Base-by-base conservation (phyloP, 495 filamentous ascomycete genomes). In the Chlorociboria aeruginascens region DNA sequence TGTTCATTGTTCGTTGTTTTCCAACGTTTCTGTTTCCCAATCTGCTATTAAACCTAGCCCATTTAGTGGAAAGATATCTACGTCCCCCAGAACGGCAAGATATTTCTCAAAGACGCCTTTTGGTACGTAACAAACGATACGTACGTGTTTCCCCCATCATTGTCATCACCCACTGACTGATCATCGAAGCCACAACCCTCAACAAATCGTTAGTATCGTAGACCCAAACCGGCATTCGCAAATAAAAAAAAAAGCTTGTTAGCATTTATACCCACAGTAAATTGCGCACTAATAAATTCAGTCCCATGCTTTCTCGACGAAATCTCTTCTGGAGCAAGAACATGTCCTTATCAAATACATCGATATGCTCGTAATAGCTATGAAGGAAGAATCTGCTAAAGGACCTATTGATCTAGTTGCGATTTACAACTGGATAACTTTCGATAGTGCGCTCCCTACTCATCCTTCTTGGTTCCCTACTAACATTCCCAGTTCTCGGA, bases 401-500 rank as follows among this genome's bases (percentile, higher is more conserved):
- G 32, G 20, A 7, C 25, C 31, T 16, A 33, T 67, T 20, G 63
- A 78, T 49, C 59, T 77, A 63, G 70, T 70, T 66, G 46, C 72
- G 74, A 51, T 73, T 63, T 25, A 62, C 63, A 6, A 77, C 41
- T 70, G 60, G 43, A 59, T 56, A 7, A 73, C 70, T 0, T 74
- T 72, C 43, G 70, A 73, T 46, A 59, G 71, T 25, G 70, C 35
- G 20, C 17, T 25, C 28, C 70, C 0, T 25, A 25, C 20, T 25
- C 20, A 25, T 25, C 20, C 20, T 25, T 2, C 20, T 1, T 25
- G 20, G 4, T 25, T 25, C 20, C 20, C 4, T 25, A 4, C 20
- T 25, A 25, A 25, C 20, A 25, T 78, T 80, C 54, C 75, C 81
- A 49, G 69, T 81, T 37, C 71, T 81, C 40, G 74, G 73, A 0